phyloP scores from a whole-genome alignment of 176 grass and related monocot genomes.

The Lolium rigidum region DNA sequence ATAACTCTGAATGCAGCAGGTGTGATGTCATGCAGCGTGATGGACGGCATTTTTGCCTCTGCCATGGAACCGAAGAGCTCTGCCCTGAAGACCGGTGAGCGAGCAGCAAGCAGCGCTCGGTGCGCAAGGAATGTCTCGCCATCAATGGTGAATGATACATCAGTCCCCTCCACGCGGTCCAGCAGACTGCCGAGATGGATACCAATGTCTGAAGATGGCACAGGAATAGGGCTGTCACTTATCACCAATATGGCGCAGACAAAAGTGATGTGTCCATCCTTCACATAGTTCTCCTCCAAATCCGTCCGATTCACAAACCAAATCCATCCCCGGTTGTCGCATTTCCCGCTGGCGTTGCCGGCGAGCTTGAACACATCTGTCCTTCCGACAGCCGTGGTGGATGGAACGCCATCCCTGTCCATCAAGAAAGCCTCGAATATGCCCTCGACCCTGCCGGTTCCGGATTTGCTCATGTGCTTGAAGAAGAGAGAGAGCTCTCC shows the following conservation, averaged over 20 bases:
- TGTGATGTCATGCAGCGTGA: conserved; percentile 30
- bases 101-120: conserved; percentile 29
- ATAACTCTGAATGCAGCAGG: conserved; percentile 40
- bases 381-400: no score
- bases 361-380: no score
- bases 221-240: neutral
- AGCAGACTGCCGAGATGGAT: neutral
- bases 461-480: neutral
- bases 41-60: neutral
- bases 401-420: neutral
- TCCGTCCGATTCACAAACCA: neutral
- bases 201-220: conserved; percentile 16
- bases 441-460: neutral
- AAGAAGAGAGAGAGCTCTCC: conserved; percentile 24
- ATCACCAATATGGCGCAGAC: neutral
- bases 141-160: conserved; percentile 33
- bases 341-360: no score
- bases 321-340: no score
- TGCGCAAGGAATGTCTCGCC: conserved; percentile 33
- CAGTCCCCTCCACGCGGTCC: neutral
- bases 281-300: neutral
- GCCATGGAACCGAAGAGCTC: conserved; percentile 41
- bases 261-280: neutral
- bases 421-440: conserved; percentile 23
- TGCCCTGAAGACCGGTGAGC: conserved; percentile 35